These are phyloP conservation scores for Clavispora fructus DNA, from an alignment of 805 yeast species.

Conservation along the genomic window DNA sequence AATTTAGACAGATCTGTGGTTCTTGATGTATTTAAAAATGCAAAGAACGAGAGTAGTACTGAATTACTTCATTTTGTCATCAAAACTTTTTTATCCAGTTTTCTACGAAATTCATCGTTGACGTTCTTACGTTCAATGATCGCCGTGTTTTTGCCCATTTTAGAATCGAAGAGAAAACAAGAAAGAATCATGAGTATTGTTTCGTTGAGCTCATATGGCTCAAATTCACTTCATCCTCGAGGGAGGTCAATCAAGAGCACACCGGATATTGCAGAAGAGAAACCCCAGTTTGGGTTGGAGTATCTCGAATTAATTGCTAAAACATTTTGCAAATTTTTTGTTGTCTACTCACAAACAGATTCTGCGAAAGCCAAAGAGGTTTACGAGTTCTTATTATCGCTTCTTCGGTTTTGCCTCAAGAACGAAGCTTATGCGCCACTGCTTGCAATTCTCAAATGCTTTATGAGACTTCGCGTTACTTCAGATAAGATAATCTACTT, in stretches of 20 bases:
- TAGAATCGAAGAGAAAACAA: constrained; percentile 5
- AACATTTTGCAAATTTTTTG: constrained; percentile 21
- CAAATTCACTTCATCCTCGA: constrained; percentile 5
- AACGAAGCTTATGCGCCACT: constrained; percentile 32
- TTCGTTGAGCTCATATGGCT: constrained; percentile 19
- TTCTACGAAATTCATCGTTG: constrained; percentile 14
- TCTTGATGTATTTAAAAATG: constrained; percentile 24
- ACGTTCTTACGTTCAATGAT: constrained; percentile 15
- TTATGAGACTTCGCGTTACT: constrained; percentile 52
- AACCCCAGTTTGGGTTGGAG: background rate
- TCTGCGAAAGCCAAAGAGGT: constrained; percentile 23
- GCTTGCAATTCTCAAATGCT: constrained; percentile 45
- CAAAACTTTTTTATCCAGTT: constrained; percentile 21
- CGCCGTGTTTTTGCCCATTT: constrained; percentile 8
- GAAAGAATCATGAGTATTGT: constrained; percentile 23
- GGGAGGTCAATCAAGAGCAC: background rate
- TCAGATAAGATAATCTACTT: constrained; percentile 42
- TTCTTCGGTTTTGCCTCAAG: constrained; percentile 32
- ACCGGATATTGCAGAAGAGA: background rate
- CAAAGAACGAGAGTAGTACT: constrained; percentile 25
- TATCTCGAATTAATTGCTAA: constrained; percentile 17
- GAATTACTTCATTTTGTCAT: constrained; percentile 27
- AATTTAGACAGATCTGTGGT: constrained; percentile 29
- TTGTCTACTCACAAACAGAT: constrained; percentile 18
- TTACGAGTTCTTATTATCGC: constrained; percentile 26